Percentiles rank a stretch among this genome's conserved stretches.
These are phyloP conservation scores for Colletotrichum musae DNA, from an alignment of 2,329 filamentous ascomycete species.

Conservation along the genomic window DNA sequence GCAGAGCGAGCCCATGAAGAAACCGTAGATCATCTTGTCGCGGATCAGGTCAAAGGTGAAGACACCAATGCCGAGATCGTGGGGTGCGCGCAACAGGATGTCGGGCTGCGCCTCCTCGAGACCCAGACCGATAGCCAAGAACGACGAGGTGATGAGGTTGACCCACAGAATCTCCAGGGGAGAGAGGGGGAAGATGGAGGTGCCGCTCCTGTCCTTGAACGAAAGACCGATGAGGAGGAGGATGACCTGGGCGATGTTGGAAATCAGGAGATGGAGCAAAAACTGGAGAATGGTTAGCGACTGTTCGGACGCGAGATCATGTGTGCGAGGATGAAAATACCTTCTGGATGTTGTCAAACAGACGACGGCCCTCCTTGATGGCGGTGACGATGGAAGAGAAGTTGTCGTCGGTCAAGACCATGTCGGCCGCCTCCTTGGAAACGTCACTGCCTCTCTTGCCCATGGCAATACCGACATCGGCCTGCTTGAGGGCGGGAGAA, in stretches of 20 bases:
- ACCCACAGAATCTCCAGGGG: slow-evolving; percentile 84
- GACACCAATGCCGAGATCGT: slow-evolving; percentile 71
- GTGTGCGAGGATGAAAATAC: slow-evolving; percentile 54
- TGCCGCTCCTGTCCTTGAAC: slow-evolving; percentile 72
- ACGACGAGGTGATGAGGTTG: slow-evolving; percentile 80
- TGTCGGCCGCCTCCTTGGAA: slow-evolving; percentile 86
- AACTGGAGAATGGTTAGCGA: slow-evolving; percentile 56
- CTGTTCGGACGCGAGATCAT: slow-evolving; percentile 5
- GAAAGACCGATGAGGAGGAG: slow-evolving; percentile 77
- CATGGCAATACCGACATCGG: slow-evolving; percentile 84
- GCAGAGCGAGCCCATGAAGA: slow-evolving; percentile 74
- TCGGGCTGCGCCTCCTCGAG: slow-evolving; percentile 79
- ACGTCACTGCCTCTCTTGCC: slow-evolving; percentile 79
- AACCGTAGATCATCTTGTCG: slow-evolving; percentile 77
- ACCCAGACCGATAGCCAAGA: slow-evolving; percentile 80
- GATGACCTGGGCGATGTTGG: slow-evolving; percentile 79
- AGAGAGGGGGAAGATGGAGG: slow-evolving; percentile 79
- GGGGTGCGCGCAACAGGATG: slow-evolving; percentile 76
- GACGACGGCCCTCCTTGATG: slow-evolving; percentile 77
- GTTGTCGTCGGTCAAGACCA: slow-evolving; percentile 90
- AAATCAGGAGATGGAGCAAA: slow-evolving; percentile 76
- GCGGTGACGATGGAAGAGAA: slow-evolving; percentile 86
- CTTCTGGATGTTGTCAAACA: slow-evolving; percentile 83
- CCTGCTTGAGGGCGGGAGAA: slow-evolving; percentile 79
- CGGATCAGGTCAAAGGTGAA: slow-evolving; percentile 76